A percentile compares a stretch with the other conserved stretches of the same genome.
Evolutionary conservation across 2,329 filamentous ascomycete species (phyloP).

Genomic region (Capronia americana): DNA sequence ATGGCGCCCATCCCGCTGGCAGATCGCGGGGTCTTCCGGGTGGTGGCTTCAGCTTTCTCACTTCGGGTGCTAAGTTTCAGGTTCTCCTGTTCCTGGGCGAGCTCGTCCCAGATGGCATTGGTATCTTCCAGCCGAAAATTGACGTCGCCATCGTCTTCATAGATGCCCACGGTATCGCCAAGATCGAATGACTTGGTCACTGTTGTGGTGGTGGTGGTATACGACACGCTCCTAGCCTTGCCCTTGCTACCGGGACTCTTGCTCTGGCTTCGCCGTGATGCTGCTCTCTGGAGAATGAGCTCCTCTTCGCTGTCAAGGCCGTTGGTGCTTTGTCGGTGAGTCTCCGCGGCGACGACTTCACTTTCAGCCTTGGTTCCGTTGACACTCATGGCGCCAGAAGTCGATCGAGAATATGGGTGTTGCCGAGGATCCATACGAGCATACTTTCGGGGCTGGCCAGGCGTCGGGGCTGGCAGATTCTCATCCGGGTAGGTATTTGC

Average conservation of each 20-base stretch:
- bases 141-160: slow-evolving; percentile 38
- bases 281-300: slow-evolving; percentile 75
- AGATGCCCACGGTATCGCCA: slow-evolving; percentile 38
- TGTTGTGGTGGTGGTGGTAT: slow-evolving; percentile 41
- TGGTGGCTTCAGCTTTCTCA: slow-evolving; percentile 27
- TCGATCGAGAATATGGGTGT: slow-evolving; percentile 71
- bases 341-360: slow-evolving; percentile 63
- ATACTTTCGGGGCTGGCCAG: slow-evolving; percentile 91
- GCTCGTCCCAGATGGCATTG: slow-evolving; percentile 39
- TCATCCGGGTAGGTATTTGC: slow-evolving; percentile 74
- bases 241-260: slow-evolving; percentile 38
- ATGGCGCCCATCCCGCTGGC: slow-evolving; percentile 38
- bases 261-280: slow-evolving; percentile 57
- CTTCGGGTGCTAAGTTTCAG: slow-evolving; percentile 35
- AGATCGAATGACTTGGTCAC: slow-evolving; percentile 38
- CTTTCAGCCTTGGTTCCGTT: slow-evolving; percentile 51
- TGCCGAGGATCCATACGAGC: slow-evolving; percentile 76
- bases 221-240: slow-evolving; percentile 41
- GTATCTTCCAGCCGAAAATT: slow-evolving; percentile 35
- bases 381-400: slow-evolving; percentile 51
- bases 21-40: slow-evolving; percentile 33
- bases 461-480: slow-evolving; percentile 91
- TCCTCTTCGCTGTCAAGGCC: slow-evolving; percentile 79
- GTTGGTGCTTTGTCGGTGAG: slow-evolving; percentile 65
- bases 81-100: slow-evolving; percentile 40